Base-by-base conservation (phyloP, 2,329 filamentous ascomycete genomes). In the Colletotrichum lini region DNA sequence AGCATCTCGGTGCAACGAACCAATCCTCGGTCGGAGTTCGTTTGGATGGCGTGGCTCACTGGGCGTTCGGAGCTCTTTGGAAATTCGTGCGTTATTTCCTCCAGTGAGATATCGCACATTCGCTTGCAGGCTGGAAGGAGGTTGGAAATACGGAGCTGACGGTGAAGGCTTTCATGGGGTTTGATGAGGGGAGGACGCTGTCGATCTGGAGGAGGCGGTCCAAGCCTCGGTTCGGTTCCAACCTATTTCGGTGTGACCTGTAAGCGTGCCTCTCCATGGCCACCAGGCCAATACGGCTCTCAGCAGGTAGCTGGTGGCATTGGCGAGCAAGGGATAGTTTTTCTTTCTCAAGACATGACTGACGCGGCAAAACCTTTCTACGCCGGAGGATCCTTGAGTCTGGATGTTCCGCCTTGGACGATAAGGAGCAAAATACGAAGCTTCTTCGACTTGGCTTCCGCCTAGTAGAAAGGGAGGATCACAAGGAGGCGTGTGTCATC, bases 201-300 rank as follows among this genome's bases (percentile, higher is more conserved):
- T 49, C 68, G 53, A 64, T 64, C 65, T 59, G 40, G 65, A 67
- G 68, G 58, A 45, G 61, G 30, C 45, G 38, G 26, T 54, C 54
- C 52, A 59, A 63, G 68, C 68, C 64, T 71, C 68, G 68, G 68
- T 52, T 71, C 68, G 65, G 65, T 45, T 47, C 58, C 59, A 68
- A 56, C 47, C 62, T 70, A 40, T 35, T 58, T 62, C 30, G 35
- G 52, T 15, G 26, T 49, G 61, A 54, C 53, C 67, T 8, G 61
- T 58, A 21, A 53, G 35, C 10, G 45, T 44, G 49, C 30, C 30
- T 35, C 30, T 45, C 13, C 49, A 54, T 35, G 4, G 16, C 23
- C 38, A 21, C 49, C 44, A 35, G 4, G 16, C 23, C 38, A 30
- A 59, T 44, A 65, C 16, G 53, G 47, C 56, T 38, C 6, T 50